Evolutionary conservation across 208 protist species (phyloP).

Genomic region (Crithidia bombi): DNA sequence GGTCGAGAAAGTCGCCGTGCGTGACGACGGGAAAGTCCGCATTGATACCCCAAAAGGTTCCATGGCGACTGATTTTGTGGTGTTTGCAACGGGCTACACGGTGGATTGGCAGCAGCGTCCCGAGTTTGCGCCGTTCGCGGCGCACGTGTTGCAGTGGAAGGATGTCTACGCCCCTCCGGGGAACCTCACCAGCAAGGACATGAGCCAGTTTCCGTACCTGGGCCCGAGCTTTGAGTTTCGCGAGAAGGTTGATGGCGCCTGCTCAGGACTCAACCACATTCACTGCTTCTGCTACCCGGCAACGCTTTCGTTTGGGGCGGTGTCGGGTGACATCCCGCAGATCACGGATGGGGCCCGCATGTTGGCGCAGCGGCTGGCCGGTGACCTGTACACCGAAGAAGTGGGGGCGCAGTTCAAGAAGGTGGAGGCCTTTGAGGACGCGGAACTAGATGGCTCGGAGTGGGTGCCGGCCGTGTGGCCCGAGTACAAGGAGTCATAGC

Average conservation of each 20-base stretch:
- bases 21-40: slow-evolving; percentile 3
- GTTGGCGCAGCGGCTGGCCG: slow-evolving; percentile 13
- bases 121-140: slow-evolving; percentile 18
- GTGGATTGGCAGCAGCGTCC: slow-evolving; percentile 20
- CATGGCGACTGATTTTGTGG: slow-evolving; percentile 4
- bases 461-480: slow-evolving; percentile 4
- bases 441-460: slow-evolving; percentile 14
- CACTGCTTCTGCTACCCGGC: slow-evolving; percentile 30
- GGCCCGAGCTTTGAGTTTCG: slow-evolving; percentile 19
- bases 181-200: slow-evolving; percentile 5
- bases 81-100: slow-evolving; percentile 20
- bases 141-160: slow-evolving; percentile 19
- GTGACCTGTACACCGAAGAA: slow-evolving; percentile 4
- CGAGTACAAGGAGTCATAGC: slow-evolving; percentile 16
- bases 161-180: slow-evolving; percentile 10
- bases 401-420: slow-evolving; percentile 13
- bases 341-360: slow-evolving; percentile 18
- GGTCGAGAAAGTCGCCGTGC: slow-evolving; percentile 4
- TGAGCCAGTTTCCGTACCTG: slow-evolving; percentile 14
- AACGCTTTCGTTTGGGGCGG: slow-evolving; percentile 16
- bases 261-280: slow-evolving; percentile 10
- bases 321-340: slow-evolving; percentile 19
- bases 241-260: slow-evolving; percentile 5
- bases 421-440: slow-evolving; percentile 1
- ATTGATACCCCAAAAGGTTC: slow-evolving; percentile 6